These are phyloP conservation scores for Elasticomyces elasticus DNA, from an alignment of 495 filamentous ascomycete genomes.

Conservation along the genomic window DNA sequence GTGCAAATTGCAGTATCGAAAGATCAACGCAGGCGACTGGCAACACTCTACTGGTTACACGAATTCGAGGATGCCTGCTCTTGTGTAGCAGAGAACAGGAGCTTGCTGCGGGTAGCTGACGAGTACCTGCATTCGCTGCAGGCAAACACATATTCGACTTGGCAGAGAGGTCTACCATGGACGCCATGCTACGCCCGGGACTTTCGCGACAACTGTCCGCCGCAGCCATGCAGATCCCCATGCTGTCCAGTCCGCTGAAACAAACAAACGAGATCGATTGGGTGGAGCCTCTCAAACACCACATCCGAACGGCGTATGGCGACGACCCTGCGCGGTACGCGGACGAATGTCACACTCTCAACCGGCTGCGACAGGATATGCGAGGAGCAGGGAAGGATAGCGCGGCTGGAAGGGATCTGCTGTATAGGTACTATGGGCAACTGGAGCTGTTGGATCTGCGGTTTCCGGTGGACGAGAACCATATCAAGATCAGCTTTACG, in stretches of 20 bases:
- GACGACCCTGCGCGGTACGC: constrained; percentile 91
- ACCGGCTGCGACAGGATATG: constrained; percentile 98
- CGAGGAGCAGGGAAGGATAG: constrained; percentile 94
- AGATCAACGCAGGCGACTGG: background rate
- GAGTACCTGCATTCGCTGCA: background rate
- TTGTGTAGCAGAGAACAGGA: background rate
- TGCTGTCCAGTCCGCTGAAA: constrained; percentile 90
- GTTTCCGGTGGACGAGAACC: constrained; percentile 95
- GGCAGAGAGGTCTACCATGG: background rate
- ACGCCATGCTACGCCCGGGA: constrained; percentile 9
- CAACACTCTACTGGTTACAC: background rate
- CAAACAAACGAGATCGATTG: constrained; percentile 99
- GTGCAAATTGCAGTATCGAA: background rate
- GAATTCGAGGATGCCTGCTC: background rate
- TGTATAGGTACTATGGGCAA: constrained; percentile 97
- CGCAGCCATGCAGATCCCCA: constrained; percentile 57
- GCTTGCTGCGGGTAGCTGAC: background rate
- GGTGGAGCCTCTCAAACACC: constrained; percentile 83
- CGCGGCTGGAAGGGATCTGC: constrained; percentile 79
- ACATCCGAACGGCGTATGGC: constrained; percentile 88
- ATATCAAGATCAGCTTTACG: constrained; percentile 97
- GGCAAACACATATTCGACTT: background rate
- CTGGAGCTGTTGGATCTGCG: constrained; percentile 87
- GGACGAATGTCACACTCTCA: constrained; percentile 90
- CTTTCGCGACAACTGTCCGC: constrained; percentile 7